phyloP scores from a whole-genome alignment of 208 protist species.

The Crithidia expoeki region DNA sequence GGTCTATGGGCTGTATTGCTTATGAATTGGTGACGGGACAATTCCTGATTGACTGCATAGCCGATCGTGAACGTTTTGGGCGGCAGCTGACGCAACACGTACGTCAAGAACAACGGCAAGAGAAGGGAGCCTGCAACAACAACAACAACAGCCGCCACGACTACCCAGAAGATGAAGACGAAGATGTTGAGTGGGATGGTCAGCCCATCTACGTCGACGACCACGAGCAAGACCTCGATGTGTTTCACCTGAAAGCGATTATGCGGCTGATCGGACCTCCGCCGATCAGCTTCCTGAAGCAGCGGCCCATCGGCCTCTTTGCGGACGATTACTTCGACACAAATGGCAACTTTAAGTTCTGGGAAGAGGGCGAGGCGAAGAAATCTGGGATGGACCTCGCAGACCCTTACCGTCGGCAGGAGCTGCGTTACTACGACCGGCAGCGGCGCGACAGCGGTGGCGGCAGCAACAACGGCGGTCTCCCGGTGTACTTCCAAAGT shows the following conservation, averaged over 20 bases:
- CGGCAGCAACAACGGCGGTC: neutral
- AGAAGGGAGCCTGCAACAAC: neutral
- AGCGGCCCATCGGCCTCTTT: slow-evolving; percentile 44
- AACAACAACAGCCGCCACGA: neutral
- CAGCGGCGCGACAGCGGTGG: neutral
- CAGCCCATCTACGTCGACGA: slow-evolving; percentile 40
- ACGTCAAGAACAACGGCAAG: neutral
- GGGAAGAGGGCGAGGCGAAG: slow-evolving; percentile 35
- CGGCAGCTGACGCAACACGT: slow-evolving; percentile 13
- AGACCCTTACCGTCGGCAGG: slow-evolving; percentile 12
- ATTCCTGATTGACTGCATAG: slow-evolving; percentile 62
- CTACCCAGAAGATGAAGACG: slow-evolving; percentile 1
- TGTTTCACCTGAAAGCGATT: slow-evolving; percentile 56
- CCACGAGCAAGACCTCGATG: slow-evolving; percentile 53
- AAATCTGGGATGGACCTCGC: slow-evolving; percentile 27
- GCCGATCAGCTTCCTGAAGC: slow-evolving; percentile 36
- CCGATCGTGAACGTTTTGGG: slow-evolving; percentile 23
- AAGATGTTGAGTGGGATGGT: slow-evolving; percentile 22
- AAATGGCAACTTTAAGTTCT: slow-evolving; percentile 47
- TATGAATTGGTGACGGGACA: slow-evolving; percentile 79
- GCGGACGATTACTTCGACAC: slow-evolving; percentile 59
- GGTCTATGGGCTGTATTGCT: slow-evolving; percentile 79
- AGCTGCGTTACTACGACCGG: slow-evolving; percentile 13
- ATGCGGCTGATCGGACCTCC: slow-evolving; percentile 65
- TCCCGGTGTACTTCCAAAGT: neutral